Base-by-base conservation (phyloP, 2,329 filamentous ascomycete species). In the Colletotrichum magnum region DNA sequence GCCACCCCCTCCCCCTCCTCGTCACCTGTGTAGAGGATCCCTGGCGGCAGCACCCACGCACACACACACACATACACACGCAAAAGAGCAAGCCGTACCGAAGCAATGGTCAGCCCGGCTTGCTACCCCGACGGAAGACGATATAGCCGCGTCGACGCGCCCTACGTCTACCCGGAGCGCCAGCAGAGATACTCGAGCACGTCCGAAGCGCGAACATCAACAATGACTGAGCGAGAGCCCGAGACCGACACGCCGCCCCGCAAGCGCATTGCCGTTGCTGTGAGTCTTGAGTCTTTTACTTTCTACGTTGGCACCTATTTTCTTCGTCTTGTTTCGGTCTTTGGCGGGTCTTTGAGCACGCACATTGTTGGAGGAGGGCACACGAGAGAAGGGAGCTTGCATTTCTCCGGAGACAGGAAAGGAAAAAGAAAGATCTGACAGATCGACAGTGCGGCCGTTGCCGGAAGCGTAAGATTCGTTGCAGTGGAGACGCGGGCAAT, bases 401-500 rank as follows among this genome's bases (percentile, higher is more conserved):
- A 63, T 65, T 59, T 47, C 12, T 65, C 15, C 15, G 39, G 58
- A 47, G 26, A 47, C 16, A 18, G 15, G 43, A 18, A 10, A 24
- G 47, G 12, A 45, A 50, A 54, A 59, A 51, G 12, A 60, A 65
- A 51, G 15, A 69, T 52, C 68, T 70, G 52, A 70, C 68, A 61
- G 57, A 58, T 57, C 50, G 21, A 65, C 72, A 98, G 95, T 98
- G 95, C 79, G 89, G 90, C 43, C 90, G 95, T 73, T 98, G 95
- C 81, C 90, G 95, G 70, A 95, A 95, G 82, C 89, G 95, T 68
- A 98, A 98, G 85, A 98, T 98, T 75, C 92, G 94, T 74, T 98
- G 95, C 83, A 97, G 93, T 76, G 95, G 95, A 51, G 94, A 97
- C 77, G 85, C 87, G 41, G 93, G 92, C 39, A 89, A 92, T 75